Evolutionary conservation across 139 green algal species (phyloP).

Genomic region (Yamagishiella unicocca): DNA sequence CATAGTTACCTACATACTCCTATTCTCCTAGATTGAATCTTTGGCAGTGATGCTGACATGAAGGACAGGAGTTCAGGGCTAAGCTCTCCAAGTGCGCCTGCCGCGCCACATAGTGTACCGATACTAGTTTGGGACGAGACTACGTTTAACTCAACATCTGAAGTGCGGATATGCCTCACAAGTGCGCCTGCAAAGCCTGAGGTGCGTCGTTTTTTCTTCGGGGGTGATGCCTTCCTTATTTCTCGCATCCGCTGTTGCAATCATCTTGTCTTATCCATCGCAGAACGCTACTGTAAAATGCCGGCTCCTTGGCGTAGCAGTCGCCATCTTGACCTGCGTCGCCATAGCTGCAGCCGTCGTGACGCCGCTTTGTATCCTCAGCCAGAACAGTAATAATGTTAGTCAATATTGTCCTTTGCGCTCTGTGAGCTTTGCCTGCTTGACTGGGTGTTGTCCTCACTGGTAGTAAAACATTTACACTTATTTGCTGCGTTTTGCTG

Average conservation of each 20-base stretch:
- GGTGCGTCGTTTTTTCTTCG: no score
- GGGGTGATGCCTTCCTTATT: no score
- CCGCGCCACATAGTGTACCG: neutral
- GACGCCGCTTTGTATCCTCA: neutral
- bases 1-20: no score
- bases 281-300: neutral
- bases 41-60: slow-evolving; percentile 10
- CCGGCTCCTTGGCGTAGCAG: neutral
- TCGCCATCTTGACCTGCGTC: neutral
- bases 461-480: no score
- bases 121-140: slow-evolving; percentile 14
- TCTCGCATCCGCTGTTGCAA: no score
- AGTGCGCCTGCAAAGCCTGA: slow-evolving; percentile 8
- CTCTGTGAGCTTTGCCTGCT: no score
- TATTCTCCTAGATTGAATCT: no score
- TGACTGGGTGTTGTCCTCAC: no score
- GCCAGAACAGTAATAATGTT: neutral
- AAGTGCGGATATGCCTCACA: neutral
- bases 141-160: neutral
- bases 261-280: no score
- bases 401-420: neutral
- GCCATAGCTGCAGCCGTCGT: slow-evolving; percentile 19
- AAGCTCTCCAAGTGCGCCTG: neutral
- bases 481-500: no score
- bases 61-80: neutral